phyloP scores from a whole-genome alignment of 1,284 basidiomycete genomes.

The Moesziomyces sp. region DNA sequence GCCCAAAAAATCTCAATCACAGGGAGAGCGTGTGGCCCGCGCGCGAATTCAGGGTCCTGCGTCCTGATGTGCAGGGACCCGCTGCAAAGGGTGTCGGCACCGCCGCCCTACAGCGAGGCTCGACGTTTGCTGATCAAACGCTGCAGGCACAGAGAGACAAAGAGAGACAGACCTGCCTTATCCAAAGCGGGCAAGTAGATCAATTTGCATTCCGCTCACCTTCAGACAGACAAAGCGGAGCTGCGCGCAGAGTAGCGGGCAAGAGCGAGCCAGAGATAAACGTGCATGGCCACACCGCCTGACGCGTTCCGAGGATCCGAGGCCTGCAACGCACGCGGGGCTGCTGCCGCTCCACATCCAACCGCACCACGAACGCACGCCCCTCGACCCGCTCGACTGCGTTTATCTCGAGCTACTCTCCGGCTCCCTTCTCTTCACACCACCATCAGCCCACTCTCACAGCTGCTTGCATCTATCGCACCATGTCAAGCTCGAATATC shows the following conservation, averaged over 20 bases:
- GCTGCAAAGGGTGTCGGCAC: no score
- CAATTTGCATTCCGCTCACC: neutral
- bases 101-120: no score
- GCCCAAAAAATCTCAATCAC: neutral
- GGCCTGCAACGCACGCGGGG: neutral
- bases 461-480: neutral
- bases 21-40: neutral
- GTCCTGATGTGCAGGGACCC: neutral
- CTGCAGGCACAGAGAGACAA: neutral
- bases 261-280: constrained; percentile 13
- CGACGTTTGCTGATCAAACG: no score
- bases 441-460: neutral
- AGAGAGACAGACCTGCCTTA: neutral
- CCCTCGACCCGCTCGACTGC: neutral
- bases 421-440: neutral
- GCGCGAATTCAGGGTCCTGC: neutral
- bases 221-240: neutral
- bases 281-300: neutral
- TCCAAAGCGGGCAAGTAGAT: neutral
- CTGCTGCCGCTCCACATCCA: constrained; percentile 21
- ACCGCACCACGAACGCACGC: neutral
- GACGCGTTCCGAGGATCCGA: constrained; percentile 41
- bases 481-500: constrained; percentile 41
- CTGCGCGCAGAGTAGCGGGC: neutral
- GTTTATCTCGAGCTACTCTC: neutral